phyloP scores from a whole-genome alignment of 2,329 filamentous ascomycete species.

The Apiospora saccharicola region DNA sequence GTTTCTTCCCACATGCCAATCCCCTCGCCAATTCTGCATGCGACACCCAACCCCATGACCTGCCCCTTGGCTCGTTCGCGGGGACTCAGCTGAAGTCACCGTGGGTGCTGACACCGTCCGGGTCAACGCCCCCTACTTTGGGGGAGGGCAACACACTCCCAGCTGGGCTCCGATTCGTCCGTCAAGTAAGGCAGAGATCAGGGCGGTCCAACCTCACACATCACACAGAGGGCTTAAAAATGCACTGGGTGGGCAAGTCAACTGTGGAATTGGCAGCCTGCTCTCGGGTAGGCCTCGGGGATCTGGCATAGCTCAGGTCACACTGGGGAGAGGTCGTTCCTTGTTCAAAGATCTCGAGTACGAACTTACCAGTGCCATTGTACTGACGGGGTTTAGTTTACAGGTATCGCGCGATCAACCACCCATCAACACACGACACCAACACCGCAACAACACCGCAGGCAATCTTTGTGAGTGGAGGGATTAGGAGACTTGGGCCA shows the following conservation, averaged over 20 bases:
- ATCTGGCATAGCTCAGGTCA: background rate
- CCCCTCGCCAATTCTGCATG: background rate
- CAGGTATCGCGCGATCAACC: background rate
- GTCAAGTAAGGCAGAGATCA: background rate
- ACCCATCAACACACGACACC: background rate
- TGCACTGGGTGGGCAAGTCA: background rate
- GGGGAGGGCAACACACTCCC: slow-evolving; percentile 3
- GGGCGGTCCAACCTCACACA: background rate
- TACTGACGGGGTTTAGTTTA: slow-evolving; percentile 8
- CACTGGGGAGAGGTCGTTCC: background rate
- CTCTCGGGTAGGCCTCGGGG: background rate
- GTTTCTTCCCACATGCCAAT: background rate
- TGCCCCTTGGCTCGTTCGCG: background rate
- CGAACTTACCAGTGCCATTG: background rate
- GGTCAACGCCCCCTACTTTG: slow-evolving; percentile 8
- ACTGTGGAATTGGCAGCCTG: background rate
- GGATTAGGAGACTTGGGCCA: too few relatives aligned
- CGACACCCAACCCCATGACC: background rate
- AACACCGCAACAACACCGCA: background rate
- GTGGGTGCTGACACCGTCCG: background rate
- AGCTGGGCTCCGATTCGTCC: background rate
- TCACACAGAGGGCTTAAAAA: background rate
- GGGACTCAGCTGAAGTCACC: background rate
- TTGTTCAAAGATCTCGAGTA: slow-evolving; percentile 14
- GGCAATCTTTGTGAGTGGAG: too few relatives aligned